Conservation (phyloP, 371 early-diverging fungal species). For the Mortierella sp. region DNA sequence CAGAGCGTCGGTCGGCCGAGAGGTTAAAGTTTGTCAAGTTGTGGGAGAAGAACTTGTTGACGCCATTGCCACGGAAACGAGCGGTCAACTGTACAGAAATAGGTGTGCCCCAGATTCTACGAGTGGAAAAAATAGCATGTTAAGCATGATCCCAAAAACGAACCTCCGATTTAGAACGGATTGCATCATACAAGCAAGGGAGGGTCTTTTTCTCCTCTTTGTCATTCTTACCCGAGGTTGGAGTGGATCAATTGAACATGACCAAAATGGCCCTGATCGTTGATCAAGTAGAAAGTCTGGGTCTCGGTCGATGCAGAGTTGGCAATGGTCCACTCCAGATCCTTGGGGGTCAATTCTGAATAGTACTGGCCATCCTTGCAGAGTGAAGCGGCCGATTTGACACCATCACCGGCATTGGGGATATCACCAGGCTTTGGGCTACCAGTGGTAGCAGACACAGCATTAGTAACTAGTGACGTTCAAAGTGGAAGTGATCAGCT, state of each 20-base stretch:
- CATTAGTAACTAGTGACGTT: neutral
- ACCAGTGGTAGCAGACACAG: conserved; percentile 22
- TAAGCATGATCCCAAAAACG: no score
- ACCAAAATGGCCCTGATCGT: conserved; percentile 78
- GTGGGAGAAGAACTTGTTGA: conserved; percentile 77
- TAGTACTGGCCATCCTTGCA: conserved; percentile 66
- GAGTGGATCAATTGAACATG: conserved; percentile 90
- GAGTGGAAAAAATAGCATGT: no score
- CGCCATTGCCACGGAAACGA: conserved; percentile 76
- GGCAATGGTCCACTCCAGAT: conserved; percentile 79
- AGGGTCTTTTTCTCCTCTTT: no score
- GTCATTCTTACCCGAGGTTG: conserved; percentile 74
- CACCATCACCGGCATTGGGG: conserved; percentile 51
- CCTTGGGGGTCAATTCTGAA: conserved; percentile 66
- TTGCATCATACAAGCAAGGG: no score
- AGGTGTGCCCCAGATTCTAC: conserved; percentile 53
- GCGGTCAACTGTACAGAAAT: conserved; percentile 80
- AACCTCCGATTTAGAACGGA: no score
- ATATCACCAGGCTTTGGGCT: conserved; percentile 48
- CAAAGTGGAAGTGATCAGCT: neutral
- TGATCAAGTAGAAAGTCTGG: conserved; percentile 86
- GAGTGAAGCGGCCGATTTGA: conserved; percentile 65
- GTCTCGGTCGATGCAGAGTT: conserved; percentile 87
- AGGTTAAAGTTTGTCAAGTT: conserved; percentile 74
- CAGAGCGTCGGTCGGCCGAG: conserved; percentile 78